Evolutionary conservation across 441 rosid genomes (phyloP), one percentile per base, ranked within the genome.

Genomic region (Bocquillonia castaneifolia): DNA sequence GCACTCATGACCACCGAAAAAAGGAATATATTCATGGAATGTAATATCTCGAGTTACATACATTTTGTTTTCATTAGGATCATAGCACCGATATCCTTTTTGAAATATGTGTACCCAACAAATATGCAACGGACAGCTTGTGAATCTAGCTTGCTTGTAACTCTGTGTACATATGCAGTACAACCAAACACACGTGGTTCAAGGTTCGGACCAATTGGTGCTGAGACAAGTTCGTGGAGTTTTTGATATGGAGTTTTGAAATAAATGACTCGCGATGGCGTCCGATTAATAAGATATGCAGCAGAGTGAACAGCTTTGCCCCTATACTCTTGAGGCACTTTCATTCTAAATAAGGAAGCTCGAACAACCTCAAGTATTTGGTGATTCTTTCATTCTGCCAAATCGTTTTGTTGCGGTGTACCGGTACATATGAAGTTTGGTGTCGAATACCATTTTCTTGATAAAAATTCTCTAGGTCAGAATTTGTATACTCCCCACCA

Each of bases 1-100:
- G 59, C 37, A 55, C 37, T 55, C 37, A 28, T 13, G 59, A 55
- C 37, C 37, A 29, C 20, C 37, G 9, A 55, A 55, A 29, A 1
- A 55, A 17, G 36, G 36, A 28, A 10, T 2, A 32, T 34, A 1
- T 55, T 57, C 40, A 31, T 32, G 25, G 1, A 32, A 57, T 31
- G 42, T 9, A 15, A 57, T 25, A 57, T 57, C 42, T 6, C 5
- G 23, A 1, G 61, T 31, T 17, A 57, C 61, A 57, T 17, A 31
- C 29, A 57, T 57, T 57, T 34, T 31, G 1, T 31, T 18, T 57
- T 5, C 14, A 1, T 8, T 17, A 31, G 61, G 61, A 60, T 60
- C 50, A 14, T 60, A 60, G 5, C 50, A 60, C 2, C 34, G 31
- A 60, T 40, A 60, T 60, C 64, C 50, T 4, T 60, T 60, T 60